Evolutionary conservation across 768 basidiomycete genomes (phyloP), one percentile per base, ranked within the genome.

Genomic region (Chalciporus sphaerocephalus): DNA sequence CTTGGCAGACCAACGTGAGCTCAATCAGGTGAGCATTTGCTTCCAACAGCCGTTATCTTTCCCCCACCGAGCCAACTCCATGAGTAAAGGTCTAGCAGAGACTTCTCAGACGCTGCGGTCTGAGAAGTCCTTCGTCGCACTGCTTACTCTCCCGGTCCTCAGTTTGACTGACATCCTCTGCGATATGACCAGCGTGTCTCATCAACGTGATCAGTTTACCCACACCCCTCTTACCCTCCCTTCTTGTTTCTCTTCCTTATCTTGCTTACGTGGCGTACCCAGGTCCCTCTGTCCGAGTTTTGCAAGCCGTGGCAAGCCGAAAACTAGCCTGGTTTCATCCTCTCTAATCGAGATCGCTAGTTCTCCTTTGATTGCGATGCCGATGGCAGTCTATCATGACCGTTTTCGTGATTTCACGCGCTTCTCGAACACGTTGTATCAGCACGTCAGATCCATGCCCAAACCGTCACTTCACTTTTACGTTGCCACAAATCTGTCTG

Each of bases 351-450:
- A 50, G 41, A 51, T 50, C 54, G n/a, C 30, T 59, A 53, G 58
- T 18, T 48, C 58, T 50, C 38, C 42, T 49, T 50, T 52, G 50
- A 54, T 54, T 47, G 50, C 50, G 51, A 59, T 56, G 61, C 54
- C 52, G 48, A 59, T 59, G 54, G 47, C 51, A 61, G 61, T 64
- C 59, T 62, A 62, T 62, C 61, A 64, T 54, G 33, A 53, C 60
- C 53, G 52, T 45, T 62, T 44, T 58, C 51, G 57, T 59, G 57
- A 65, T 62, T 58, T 67, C 62, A 62, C 62, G 60, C 55, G 57
- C 65, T 64, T 62, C 60, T 47, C 6, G 10, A 58, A 65, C 63
- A 64, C 63, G 63, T 65, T 67, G 65, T 37, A 60, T 50, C 63
- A 54, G 62, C 63, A 55, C 60, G 58, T 58, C 65, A 65, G 60